Percentiles rank a stretch among this genome's conserved stretches.
Conservation (phyloP, 257 asterid species). For the Verbena officinalis region DNA sequence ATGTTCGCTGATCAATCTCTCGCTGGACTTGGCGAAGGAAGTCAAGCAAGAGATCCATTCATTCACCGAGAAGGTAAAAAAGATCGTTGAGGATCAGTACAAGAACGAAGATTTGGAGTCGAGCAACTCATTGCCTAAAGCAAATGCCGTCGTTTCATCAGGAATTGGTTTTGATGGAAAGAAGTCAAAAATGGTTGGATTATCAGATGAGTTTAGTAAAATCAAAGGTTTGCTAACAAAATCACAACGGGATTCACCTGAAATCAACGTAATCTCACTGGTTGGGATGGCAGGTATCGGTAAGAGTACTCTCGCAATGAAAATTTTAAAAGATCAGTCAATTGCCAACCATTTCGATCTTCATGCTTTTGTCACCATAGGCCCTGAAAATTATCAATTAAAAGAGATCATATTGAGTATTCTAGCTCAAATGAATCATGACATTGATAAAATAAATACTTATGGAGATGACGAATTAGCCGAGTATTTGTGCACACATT, state of each 20-base stretch:
- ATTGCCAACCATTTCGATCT: background rate
- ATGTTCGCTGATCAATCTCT: no score
- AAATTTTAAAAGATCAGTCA: background rate
- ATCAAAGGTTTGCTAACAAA: no score
- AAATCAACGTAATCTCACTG: background rate
- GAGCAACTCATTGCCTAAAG: no score
- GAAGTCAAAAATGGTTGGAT: no score
- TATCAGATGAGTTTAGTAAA: no score
- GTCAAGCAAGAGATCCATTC: no score
- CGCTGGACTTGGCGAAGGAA: no score
- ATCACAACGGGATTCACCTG: background rate
- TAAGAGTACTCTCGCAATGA: background rate
- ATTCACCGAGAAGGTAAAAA: no score
- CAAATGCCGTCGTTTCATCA: no score
- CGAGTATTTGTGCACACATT: background rate
- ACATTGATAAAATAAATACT: background rate
- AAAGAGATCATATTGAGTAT: background rate
- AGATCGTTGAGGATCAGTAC: no score
- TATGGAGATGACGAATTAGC: background rate
- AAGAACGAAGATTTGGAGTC: no score
- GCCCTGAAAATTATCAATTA: background rate
- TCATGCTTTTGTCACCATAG: conserved; percentile 24
- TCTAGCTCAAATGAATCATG: conserved; percentile 1
- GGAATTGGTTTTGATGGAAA: no score
- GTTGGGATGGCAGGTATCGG: conserved; percentile 20